phyloP scores from a whole-genome alignment of 2,329 filamentous ascomycete species.

The Fusarium mundagurra region DNA sequence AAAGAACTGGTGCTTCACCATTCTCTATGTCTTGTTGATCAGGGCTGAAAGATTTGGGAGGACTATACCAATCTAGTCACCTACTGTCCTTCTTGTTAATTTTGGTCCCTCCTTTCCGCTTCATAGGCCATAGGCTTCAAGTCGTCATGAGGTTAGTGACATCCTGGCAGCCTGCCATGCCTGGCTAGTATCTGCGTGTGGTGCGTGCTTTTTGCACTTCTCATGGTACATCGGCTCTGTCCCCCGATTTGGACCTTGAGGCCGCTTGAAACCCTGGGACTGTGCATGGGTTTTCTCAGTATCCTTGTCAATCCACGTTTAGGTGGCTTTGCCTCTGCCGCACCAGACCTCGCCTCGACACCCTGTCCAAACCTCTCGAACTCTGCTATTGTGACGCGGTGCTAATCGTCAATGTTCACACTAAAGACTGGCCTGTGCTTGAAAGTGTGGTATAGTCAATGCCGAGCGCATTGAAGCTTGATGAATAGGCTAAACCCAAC shows the following conservation, averaged over 20 bases:
- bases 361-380: conserved; percentile 21
- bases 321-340: conserved; percentile 21
- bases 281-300: conserved; percentile 27
- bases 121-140: neutral
- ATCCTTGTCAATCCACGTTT: conserved; percentile 34
- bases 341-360: conserved; percentile 34
- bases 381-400: conserved; percentile 3
- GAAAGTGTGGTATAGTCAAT: conserved; percentile 17
- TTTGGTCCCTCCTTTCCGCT: conserved; percentile 1
- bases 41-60: conserved; percentile 4
- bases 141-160: conserved; percentile 31
- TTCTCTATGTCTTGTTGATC: conserved; percentile 15
- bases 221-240: conserved; percentile 25
- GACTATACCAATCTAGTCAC: neutral
- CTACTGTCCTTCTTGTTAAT: neutral
- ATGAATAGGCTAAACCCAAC: conserved; percentile 14
- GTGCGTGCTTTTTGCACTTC: conserved; percentile 32
- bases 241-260: conserved; percentile 38
- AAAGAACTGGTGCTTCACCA: conserved; percentile 5
- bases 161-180: conserved; percentile 17
- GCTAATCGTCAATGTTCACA: conserved; percentile 36
- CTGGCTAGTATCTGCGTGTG: conserved; percentile 31
- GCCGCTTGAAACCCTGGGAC: conserved; percentile 29
- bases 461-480: conserved; percentile 14
- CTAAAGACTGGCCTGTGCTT: conserved; percentile 16